phyloP scores from a whole-genome alignment of 495 filamentous ascomycete genomes.

The Aspergillus homomorphus region DNA sequence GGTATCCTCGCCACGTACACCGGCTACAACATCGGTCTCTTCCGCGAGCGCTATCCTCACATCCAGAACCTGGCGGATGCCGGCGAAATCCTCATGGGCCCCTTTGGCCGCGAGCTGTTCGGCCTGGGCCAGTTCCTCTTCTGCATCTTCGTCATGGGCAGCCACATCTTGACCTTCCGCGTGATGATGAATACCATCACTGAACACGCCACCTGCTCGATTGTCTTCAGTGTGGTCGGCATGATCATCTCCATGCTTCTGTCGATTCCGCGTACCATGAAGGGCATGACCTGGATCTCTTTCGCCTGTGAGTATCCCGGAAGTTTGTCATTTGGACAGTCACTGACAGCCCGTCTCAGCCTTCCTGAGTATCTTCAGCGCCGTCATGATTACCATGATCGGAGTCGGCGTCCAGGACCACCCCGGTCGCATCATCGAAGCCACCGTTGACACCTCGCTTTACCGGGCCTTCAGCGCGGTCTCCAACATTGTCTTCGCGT shows the following conservation, averaged over 20 bases:
- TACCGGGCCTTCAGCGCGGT: conserved; percentile 30
- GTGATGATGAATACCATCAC: conserved; percentile 8
- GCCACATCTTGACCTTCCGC: conserved; percentile 3
- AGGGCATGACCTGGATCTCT: conserved; percentile 6
- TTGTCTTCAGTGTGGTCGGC: conserved; percentile 3
- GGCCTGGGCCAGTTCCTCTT: conserved; percentile 7
- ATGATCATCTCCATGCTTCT: conserved; percentile 3
- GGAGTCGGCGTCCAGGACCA: conserved; percentile 48
- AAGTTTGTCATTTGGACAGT: background rate
- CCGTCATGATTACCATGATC: conserved; percentile 70
- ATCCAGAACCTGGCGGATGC: conserved; percentile 7
- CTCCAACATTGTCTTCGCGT: conserved; percentile 43
- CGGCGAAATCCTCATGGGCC: conserved; percentile 3
- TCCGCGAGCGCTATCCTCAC: conserved; percentile 51
- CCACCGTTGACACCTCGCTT: conserved; percentile 22
- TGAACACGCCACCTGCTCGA: conserved; percentile 3
- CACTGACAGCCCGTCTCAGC: background rate
- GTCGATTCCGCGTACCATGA: conserved; percentile 4
- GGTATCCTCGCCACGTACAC: conserved; percentile 72
- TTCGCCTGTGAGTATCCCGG: background rate
- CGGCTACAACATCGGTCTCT: conserved; percentile 70
- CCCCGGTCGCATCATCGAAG: conserved; percentile 18
- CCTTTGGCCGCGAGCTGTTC: conserved; percentile 2
- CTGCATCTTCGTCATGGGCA: conserved; percentile 7
- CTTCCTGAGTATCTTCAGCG: conserved; percentile 58